Base-by-base conservation (phyloP, 257 asterid species). In the Solanum pennellii region DNA sequence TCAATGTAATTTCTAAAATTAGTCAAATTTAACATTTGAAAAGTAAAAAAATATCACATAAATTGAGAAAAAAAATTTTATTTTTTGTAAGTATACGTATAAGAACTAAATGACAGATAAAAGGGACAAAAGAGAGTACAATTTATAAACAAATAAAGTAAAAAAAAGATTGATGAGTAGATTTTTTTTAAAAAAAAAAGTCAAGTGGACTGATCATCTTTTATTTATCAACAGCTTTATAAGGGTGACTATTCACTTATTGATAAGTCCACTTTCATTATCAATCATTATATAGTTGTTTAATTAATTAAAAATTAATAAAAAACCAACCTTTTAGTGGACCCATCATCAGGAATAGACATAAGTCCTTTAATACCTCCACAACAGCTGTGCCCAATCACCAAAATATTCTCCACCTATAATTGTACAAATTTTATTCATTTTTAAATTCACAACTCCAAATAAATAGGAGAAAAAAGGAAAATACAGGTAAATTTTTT, bases 301-400 rank as follows among this genome's bases (percentile, higher is more conserved):
- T 52, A 35, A 3, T 71, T 16, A 71, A 16, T 29, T 29, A 29
- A 0, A 0, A 29, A 13, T 6, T 6, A 49, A 68, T 49, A 5
- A 2, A 20, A 10, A 37, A 21, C 88, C 52, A 82, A 96, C 99
- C 98, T 96, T 5, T 90, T 86, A 20, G 92, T 92, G 88, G 94
- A 73, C 62, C 96, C 99, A 90, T 96, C 99, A 37, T 96, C 99
- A 72, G 98, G 94, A 88, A 93, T 91, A 45, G 98, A 94, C 98
- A 96, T 93, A 69, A 96, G 98, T 13, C 98, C 99, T 90, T 92
- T 96, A 85, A 96, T 96, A 89, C 99, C 99, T 77, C 99, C 99
- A 89, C 99, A 96, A 73, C 98, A 91, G 93, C 99, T 95, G 92
- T 95, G 99, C 29, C 99, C 99, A 65, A 96, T 93, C 72, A 95